phyloP scores from a whole-genome alignment of 2,329 filamentous ascomycete genomes.

The Magnaporthiopsis incrustans region DNA sequence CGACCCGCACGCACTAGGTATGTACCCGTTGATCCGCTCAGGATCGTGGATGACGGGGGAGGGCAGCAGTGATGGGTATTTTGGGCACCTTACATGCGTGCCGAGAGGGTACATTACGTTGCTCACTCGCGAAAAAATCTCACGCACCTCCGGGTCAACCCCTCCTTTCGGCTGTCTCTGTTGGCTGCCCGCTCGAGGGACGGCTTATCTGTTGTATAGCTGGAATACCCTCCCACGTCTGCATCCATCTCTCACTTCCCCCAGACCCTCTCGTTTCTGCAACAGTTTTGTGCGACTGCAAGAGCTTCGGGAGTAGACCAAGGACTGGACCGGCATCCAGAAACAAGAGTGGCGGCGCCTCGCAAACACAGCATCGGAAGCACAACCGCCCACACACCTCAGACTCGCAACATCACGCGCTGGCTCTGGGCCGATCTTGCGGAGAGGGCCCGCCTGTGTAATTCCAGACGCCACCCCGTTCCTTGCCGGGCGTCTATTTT shows the following conservation, averaged over 20 bases:
- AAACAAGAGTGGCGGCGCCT: neutral
- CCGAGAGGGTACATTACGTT: constrained; percentile 6
- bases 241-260: neutral
- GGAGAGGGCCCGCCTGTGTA: constrained; percentile 6
- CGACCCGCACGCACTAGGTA: neutral
- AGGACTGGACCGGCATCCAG: neutral
- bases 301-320: neutral
- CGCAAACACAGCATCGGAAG: neutral
- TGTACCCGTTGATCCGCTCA: neutral
- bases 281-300: neutral
- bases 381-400: neutral
- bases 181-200: neutral
- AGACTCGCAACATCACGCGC: constrained; percentile 8
- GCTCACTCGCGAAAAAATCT: constrained; percentile 1
- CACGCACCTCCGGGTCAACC: neutral
- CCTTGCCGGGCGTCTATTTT: constrained; percentile 37
- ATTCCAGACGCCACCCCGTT: constrained; percentile 25
- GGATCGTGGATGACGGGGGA: neutral
- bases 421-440: constrained; percentile 5
- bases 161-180: neutral
- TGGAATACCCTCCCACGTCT: neutral
- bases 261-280: neutral
- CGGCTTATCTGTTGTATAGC: neutral
- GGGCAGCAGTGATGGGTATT: constrained; percentile 6
- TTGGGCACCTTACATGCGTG: constrained; percentile 8